phyloP scores from a whole-genome alignment of 2,329 filamentous ascomycete species.

The Gaeumannomyces tritici region DNA sequence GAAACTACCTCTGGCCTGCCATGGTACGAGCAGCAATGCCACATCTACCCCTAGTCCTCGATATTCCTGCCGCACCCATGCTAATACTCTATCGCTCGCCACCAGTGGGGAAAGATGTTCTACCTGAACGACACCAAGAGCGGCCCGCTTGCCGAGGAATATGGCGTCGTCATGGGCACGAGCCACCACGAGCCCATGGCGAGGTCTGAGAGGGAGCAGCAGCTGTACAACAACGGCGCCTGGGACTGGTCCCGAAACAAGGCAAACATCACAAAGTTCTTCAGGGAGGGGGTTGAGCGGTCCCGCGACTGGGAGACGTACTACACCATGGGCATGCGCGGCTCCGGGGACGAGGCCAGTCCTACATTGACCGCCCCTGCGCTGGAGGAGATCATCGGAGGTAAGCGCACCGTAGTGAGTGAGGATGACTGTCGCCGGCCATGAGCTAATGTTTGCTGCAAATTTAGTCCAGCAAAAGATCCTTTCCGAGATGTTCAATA shows the following conservation, averaged over 20 bases:
- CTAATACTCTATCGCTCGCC: neutral
- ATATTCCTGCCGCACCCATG: neutral
- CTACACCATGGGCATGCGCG: slow-evolving; percentile 43
- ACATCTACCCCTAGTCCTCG: no score
- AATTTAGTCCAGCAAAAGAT: neutral
- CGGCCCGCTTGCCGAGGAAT: slow-evolving; percentile 42
- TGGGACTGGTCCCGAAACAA: slow-evolving; percentile 49
- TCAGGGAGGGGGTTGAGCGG: slow-evolving; percentile 39
- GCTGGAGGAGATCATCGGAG: slow-evolving; percentile 36
- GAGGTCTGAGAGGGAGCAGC: slow-evolving; percentile 32
- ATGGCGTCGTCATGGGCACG: slow-evolving; percentile 48
- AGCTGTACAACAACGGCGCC: slow-evolving; percentile 25
- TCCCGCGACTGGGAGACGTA: slow-evolving; percentile 36
- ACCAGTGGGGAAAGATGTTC: slow-evolving; percentile 44
- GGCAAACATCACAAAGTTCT: slow-evolving; percentile 39
- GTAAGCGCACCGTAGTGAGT: neutral
- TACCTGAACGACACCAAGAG: slow-evolving; percentile 43
- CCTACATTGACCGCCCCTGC: slow-evolving; percentile 21
- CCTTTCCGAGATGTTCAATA: slow-evolving; percentile 6
- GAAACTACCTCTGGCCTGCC: slow-evolving; percentile 50
- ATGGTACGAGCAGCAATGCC: slow-evolving; percentile 19
- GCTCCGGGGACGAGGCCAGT: slow-evolving; percentile 41
- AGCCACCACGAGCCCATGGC: slow-evolving; percentile 50
- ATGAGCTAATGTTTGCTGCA: neutral
- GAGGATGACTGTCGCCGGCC: neutral